phyloP scores from a whole-genome alignment of 805 yeast genomes.

The Pichia heedii region DNA sequence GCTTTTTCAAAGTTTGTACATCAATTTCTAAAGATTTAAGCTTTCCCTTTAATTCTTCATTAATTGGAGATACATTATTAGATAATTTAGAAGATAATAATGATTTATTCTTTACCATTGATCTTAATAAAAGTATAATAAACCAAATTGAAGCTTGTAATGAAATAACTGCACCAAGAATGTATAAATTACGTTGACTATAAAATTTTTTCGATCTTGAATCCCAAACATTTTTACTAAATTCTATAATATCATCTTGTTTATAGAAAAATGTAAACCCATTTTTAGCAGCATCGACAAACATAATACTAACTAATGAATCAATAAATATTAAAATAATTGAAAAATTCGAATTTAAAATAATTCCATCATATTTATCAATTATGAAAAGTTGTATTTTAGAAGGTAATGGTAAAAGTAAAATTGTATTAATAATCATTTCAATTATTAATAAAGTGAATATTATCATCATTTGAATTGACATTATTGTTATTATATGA shows the following conservation, averaged over 20 bases:
- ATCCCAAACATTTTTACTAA: constrained; percentile 22
- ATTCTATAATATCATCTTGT: constrained; percentile 9
- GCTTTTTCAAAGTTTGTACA: constrained; percentile 32
- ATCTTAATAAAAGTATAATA: constrained; percentile 34
- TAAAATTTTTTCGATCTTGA: constrained; percentile 39
- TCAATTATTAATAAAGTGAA: constrained; percentile 38
- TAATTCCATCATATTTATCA: constrained; percentile 22
- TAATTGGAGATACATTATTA: too few species aligned
- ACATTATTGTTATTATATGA: constrained; percentile 14
- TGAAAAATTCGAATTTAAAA: constrained; percentile 29
- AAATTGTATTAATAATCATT: constrained; percentile 33
- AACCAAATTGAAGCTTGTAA: constrained; percentile 37
- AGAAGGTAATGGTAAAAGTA: constrained; percentile 44
- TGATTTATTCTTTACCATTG: constrained; percentile 32
- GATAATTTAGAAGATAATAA: too few species aligned
- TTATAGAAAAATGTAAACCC: constrained; percentile 15
- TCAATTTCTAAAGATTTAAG: constrained; percentile 14
- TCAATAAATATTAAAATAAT: constrained; percentile 35
- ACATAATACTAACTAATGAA: constrained; percentile 29
- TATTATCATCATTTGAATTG: constrained; percentile 25
- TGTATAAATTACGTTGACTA: constrained; percentile 48
- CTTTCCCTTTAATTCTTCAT: constrained; percentile 9
- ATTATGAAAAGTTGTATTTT: constrained; percentile 32
- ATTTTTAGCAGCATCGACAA: constrained; percentile 34
- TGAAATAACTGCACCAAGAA: constrained; percentile 46